Conservation (phyloP, 139 green algal species). For the Picochlorum sp. region DNA sequence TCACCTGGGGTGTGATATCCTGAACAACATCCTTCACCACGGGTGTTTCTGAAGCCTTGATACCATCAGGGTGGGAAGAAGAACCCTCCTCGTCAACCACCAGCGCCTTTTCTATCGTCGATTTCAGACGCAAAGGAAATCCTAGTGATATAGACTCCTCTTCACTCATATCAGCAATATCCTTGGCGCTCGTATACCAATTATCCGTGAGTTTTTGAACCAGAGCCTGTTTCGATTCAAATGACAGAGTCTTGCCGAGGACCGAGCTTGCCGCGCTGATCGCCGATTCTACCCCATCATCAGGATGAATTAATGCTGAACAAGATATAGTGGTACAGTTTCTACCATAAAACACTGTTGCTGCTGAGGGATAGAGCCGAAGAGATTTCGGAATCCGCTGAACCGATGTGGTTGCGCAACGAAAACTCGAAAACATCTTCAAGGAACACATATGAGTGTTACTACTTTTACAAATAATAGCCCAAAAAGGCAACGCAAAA, state of each 20-base stretch:
- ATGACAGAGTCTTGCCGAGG: neutral
- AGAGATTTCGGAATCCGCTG: slow-evolving; percentile 1
- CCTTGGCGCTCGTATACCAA: slow-evolving; percentile 28
- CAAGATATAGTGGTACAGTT: too few species aligned
- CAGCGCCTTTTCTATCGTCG: slow-evolving; percentile 3
- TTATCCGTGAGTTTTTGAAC: slow-evolving; percentile 15
- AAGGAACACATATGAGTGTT: neutral
- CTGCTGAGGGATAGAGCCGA: neutral
- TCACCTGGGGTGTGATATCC: too few species aligned
- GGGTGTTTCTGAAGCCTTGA: neutral
- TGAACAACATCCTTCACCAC: too few species aligned
- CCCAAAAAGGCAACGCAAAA: too few species aligned
- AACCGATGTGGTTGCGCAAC: neutral
- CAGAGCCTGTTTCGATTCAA: neutral
- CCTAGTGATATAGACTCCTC: slow-evolving; percentile 15
- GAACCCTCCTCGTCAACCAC: too few species aligned
- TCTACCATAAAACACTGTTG: too few species aligned
- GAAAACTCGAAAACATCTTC: too few species aligned
- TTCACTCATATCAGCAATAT: slow-evolving; percentile 25
- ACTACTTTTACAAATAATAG: too few species aligned
- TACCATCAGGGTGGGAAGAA: too few species aligned
- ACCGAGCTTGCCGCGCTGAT: slow-evolving; percentile 2
- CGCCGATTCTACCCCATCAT: slow-evolving; percentile 1
- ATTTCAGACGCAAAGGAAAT: slow-evolving; percentile 19
- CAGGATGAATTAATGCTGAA: neutral